These are phyloP conservation scores for Stephania cephalantha DNA, from an alignment of 164 flowering plant genomes.

Conservation along the genomic window DNA sequence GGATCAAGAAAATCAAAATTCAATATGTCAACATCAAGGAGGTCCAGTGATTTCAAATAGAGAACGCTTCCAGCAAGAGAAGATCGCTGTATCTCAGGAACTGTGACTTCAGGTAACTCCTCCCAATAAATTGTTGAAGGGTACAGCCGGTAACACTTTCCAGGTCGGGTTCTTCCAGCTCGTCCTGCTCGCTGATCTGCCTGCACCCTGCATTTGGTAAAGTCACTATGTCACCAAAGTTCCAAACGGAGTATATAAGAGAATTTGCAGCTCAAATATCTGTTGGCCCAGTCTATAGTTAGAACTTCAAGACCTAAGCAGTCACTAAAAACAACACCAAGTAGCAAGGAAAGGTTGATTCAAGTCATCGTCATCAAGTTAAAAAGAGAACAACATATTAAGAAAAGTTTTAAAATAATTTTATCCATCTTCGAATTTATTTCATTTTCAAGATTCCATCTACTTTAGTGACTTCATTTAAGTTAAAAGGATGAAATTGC, in stretches of 20 bases:
- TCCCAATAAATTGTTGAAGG: constrained; percentile 65
- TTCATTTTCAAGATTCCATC: not conserved
- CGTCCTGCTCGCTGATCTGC: constrained; percentile 97
- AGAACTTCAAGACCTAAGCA: not conserved
- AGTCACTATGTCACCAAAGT: not conserved
- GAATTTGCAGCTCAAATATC: not conserved
- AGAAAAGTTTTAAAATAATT: too few relatives aligned
- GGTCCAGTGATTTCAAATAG: constrained; percentile 87
- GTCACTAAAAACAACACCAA: too few relatives aligned
- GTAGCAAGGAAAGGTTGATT: not conserved
- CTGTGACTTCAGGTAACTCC: constrained; percentile 72
- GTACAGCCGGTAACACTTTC: constrained; percentile 92
- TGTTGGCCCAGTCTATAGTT: not conserved
- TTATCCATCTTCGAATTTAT: too few relatives aligned
- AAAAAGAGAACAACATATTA: not conserved
- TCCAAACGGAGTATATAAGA: not conserved
- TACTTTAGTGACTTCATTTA: not conserved
- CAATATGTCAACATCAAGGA: constrained; percentile 82
- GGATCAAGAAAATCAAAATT: constrained; percentile 94
- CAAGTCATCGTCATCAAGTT: not conserved
- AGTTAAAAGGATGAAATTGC: constrained; percentile 8
- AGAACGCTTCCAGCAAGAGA: constrained; percentile 97
- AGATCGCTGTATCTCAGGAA: constrained; percentile 92
- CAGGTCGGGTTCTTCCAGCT: constrained; percentile 96
- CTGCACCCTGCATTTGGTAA: constrained; percentile 60